Conservation (phyloP, 768 basidiomycete species). For the Phanerochaete sordida region DNA sequence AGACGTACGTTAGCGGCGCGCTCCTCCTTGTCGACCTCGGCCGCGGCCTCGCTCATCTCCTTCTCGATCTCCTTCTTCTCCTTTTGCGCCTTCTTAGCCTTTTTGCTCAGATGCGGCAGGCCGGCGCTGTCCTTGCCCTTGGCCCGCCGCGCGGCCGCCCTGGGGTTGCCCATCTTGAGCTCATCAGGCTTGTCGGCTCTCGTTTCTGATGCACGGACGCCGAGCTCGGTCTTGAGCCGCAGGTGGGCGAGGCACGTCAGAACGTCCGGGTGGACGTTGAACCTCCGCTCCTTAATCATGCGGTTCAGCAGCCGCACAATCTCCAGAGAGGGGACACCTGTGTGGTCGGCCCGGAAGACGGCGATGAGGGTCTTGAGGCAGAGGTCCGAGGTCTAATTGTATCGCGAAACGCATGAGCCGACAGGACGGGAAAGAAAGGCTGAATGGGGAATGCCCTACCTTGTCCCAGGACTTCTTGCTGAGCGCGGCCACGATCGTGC, state of each 20-base stretch:
- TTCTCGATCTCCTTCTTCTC: conserved; percentile 88
- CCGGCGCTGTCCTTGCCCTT: conserved; percentile 60
- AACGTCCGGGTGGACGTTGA: conserved; percentile 86
- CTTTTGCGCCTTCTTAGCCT: conserved; percentile 77
- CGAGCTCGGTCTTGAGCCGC: conserved; percentile 83
- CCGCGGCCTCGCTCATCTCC: conserved; percentile 92
- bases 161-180: conserved; percentile 42
- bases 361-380: conserved; percentile 79
- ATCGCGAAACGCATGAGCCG: not conserved
- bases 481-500: conserved; percentile 74
- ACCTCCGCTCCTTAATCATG: conserved; percentile 93
- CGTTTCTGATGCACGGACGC: conserved; percentile 72
- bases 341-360: conserved; percentile 80
- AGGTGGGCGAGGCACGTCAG: conserved; percentile 81
- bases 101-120: conserved; percentile 86
- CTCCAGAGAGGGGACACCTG: conserved; percentile 81
- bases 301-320: conserved; percentile 87
- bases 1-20: conserved; percentile 70
- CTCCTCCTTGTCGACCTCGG: conserved; percentile 90
- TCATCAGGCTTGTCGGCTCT: conserved; percentile 47
- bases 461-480: conserved; percentile 88
- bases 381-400: conserved; percentile 70
- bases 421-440: conserved; percentile 7
- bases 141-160: conserved; percentile 35
- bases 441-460: conserved; percentile 42